Evolutionary conservation across 1,284 basidiomycete genomes (phyloP), one percentile per base, ranked within the genome.

Genomic region (Ceratobasidium sp.): DNA sequence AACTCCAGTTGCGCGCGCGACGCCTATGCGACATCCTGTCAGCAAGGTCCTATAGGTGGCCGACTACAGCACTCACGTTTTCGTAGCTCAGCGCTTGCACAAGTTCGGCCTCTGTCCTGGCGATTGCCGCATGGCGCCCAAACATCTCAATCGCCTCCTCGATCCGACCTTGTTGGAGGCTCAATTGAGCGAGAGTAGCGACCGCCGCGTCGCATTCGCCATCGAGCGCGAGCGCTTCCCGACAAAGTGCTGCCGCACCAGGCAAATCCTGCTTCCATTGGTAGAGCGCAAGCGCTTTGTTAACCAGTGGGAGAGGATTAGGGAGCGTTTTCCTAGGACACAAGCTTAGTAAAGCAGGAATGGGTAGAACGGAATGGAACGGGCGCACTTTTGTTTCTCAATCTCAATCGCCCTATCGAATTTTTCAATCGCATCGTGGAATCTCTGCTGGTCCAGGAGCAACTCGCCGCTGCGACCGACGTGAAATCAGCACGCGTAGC

Each of bases 181-280:
- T 89, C 25, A 99, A 86, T 82, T 99, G 97, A 2, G 96, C 96
- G 42, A 99, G 87, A 0, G 96, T 98, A 16, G 95, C 95, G 3
- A 98, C 91, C 0, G 96, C 97, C 12, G 96, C 94, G 79, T 99
- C 97, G 82, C 96, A 99, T 77, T 96, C 95, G 18, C 91, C 85
- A 81, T 98, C 96, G 74, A 95, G 88, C 60, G 85, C 83, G 46
- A 99, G 84, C 0, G 97, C 97, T 80, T 98, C 90, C 74, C 89
- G 84, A 80, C 95, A 98, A 77, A 95, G 91, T 30, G 84, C 81
- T 80, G 97, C 95, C 8, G 96, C 96, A 0, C 87, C 88, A 2
- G 82, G 83, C 70, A 94, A 86, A 79, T 98, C 95, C 80, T 96
- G 92, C 81, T 95, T 94, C 92, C 92, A 96, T 83, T 98, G 96